Evolutionary conservation across 2,329 filamentous ascomycete species (phyloP).

Genomic region (Apiospora aurea): DNA sequence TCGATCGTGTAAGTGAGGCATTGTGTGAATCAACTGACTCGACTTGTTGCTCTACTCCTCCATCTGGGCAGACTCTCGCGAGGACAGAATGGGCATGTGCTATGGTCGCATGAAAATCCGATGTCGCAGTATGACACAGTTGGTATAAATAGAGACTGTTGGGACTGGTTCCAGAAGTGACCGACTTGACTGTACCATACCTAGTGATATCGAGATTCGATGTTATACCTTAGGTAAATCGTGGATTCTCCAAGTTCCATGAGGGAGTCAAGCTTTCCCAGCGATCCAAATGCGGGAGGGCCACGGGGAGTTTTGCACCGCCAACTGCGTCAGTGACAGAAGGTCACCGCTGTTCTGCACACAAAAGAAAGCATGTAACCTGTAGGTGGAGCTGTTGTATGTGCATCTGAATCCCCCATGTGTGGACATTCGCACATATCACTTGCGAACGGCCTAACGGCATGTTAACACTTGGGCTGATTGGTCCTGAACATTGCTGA

Average conservation of each 20-base stretch:
- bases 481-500: slow-evolving; percentile 3
- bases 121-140: neutral
- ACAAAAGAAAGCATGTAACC: neutral
- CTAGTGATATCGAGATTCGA: neutral
- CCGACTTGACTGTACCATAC: neutral
- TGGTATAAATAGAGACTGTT: neutral
- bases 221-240: neutral
- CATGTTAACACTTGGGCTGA: neutral
- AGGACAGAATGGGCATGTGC: neutral
- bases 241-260: neutral
- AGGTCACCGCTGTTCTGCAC: slow-evolving; percentile 16
- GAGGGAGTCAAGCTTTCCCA: neutral
- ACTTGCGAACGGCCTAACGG: slow-evolving; percentile 14
- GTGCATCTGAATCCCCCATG: slow-evolving; percentile 2
- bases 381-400: slow-evolving; percentile 8
- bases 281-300: neutral
- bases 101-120: neutral
- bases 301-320: neutral
- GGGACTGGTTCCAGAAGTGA: neutral
- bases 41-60: neutral
- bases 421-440: slow-evolving; percentile 14
- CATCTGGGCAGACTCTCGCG: neutral
- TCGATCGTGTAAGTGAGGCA: slow-evolving; percentile 16
- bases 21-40: slow-evolving; percentile 8
- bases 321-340: slow-evolving; percentile 10